Evolutionary conservation across 164 flowering plant genomes (phyloP), one percentile per base, ranked within the genome.

Genomic region (Macadamia integrifolia): DNA sequence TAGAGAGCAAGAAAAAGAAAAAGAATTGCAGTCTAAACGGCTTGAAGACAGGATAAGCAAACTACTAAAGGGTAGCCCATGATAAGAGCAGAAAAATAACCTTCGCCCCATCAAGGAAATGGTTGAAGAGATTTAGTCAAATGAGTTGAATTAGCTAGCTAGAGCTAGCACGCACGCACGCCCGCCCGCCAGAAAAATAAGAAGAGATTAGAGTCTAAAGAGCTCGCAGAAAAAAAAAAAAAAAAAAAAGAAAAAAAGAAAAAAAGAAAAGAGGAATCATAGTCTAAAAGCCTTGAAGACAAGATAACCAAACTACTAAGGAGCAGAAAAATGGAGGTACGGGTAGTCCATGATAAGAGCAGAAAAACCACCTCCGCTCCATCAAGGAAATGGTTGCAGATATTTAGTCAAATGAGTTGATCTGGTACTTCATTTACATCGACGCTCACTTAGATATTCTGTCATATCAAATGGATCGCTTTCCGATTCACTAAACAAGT

Each of bases 331-430:
- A 49, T 46, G 14, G 3, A 13, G 9, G 31, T 23, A 23, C 23
- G 18, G 28, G 48, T 50, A 40, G 10, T 13, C 8, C 1, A 1
- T 12, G 12, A 18, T 31, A 9, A 43, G 48, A 43, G n/a, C 8
- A n/a, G 48, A 18, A 42, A 42, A 13, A 57, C 31, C 56, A 42
- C 32, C 61, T 13, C 42, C 18, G 53, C 53, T 23, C 23, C 69
- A 58, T 42, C 50, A 44, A 56, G 62, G 15, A 42, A 44, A 59
- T 58, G 62, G 53, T 52, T 15, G 6, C 14, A 28, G 55, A 49
- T 50, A 50, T 50, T 18, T 64, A 64, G 58, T 48, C 60, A 59
- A 71, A 57, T 46, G 43, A 71, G n/a, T 9, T 58, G 49, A 65
- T 23, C 50, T 11, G 30, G 6, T 42, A 10, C 52, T 30, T 52